Conservation (phyloP, 768 basidiomycete genomes). For the Rubroboletus pulcherrimus region DNA sequence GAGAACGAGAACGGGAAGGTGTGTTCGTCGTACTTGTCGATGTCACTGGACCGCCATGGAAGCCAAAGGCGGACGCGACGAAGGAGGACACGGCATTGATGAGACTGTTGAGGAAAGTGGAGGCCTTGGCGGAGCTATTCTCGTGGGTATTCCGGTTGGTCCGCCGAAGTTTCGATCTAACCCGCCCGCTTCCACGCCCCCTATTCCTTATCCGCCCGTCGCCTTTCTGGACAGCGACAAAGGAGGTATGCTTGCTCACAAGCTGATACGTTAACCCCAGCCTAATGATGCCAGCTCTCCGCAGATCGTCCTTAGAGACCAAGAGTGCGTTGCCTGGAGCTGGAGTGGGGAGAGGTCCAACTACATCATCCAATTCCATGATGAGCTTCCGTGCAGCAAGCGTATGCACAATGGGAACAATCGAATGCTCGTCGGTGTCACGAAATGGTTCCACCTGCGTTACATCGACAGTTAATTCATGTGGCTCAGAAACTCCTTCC, state of each 20-base stretch:
- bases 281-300: slow-evolving; percentile 44
- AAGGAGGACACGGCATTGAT: no score
- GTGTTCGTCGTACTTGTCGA: no score
- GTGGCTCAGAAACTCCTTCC: slow-evolving; percentile 20
- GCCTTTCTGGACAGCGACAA: slow-evolving; percentile 49
- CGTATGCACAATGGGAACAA: slow-evolving; percentile 44
- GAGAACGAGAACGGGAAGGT: no score
- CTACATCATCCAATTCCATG: slow-evolving; percentile 43
- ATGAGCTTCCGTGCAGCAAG: slow-evolving; percentile 54
- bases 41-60: no score
- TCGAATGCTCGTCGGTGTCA: slow-evolving; percentile 7
- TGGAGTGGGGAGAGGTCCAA: slow-evolving; percentile 32
- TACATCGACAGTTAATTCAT: slow-evolving; percentile 21
- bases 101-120: no score
- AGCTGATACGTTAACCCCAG: slow-evolving; percentile 52
- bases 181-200: slow-evolving; percentile 8
- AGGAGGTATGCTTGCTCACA: slow-evolving; percentile 50
- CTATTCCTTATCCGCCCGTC: slow-evolving; percentile 14
- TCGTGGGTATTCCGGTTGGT: no score
- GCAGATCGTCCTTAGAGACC: slow-evolving; percentile 32
- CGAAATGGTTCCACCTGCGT: slow-evolving; percentile 25
- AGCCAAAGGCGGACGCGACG: no score
- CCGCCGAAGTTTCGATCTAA: background rate
- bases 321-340: slow-evolving; percentile 22
- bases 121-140: no score